Base-by-base conservation (phyloP, 805 yeast genomes). In the Lachancea nothofagi region DNA sequence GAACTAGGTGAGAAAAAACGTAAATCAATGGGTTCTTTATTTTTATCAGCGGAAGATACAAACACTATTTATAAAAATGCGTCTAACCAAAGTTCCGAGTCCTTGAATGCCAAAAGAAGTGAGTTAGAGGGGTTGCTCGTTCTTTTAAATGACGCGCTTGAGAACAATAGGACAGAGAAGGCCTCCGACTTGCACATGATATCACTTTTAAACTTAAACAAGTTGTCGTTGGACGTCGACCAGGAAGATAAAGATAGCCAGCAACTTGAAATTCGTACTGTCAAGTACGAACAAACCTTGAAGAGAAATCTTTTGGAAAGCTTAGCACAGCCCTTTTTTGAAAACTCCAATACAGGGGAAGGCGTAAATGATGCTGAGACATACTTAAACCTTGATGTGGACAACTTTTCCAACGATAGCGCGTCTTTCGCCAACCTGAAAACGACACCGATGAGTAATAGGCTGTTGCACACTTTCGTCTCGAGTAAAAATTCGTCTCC, bases 401-500 rank as follows among this genome's bases (percentile, higher is more conserved):
- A 40, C 14, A 22, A 15, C 25, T 23, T 27, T 24, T 31, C 38
- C 8, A 27, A 19, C 13, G 41, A 36, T 18, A 33, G 39, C 12
- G 14, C 19, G 6, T 25, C 46, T 4, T 36, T 43, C 26, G 22
- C 40, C 3, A 33, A 36, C 25, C 13, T 34, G 18, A 22, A 23
- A 24, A 28, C 37, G 12, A 26, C 34, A n/a, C 36, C 38, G 6
- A 34, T 24, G 9, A 40, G 39, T 19, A 40, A 32, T 40, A 47
- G 82, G 25, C 74, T 78, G 9, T 78, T 74, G 60, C 85, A 85
- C 65, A 57, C 81, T 26, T 64, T 78, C 44, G 71, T 86, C 0
- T 72, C 88, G 0, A 79, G 83, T 2, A 87, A 83, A 50, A 80
- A 79, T 43, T 66, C 82, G 0, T 68, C 77, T 1, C 90, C 90